These are phyloP conservation scores for Cucurbita ficifolia DNA, from an alignment of 306 rosid species.

Conservation along the genomic window DNA sequence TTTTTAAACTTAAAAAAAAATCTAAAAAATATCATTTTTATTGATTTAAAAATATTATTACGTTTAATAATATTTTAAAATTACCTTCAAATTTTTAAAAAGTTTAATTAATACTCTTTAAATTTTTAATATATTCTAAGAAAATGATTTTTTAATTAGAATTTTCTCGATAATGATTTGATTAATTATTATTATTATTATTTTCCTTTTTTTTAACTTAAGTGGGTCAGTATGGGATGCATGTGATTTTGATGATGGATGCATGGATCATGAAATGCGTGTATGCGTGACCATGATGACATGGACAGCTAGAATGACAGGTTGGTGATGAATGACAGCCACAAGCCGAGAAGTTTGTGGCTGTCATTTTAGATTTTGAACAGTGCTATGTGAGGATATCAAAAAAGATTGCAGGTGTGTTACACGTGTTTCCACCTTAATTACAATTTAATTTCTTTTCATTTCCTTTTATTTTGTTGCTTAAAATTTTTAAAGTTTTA, in stretches of 20 bases:
- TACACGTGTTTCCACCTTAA: not conserved
- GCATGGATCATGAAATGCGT: not conserved
- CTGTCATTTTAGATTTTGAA: not conserved
- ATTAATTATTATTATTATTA: too few relatives aligned
- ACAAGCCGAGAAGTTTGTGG: not conserved
- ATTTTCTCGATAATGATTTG: too few relatives aligned
- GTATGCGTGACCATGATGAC: not conserved
- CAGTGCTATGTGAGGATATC: not conserved
- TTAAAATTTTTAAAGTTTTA: too few relatives aligned
- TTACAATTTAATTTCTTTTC: not conserved
- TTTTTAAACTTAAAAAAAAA: too few relatives aligned
- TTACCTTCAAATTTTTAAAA: too few relatives aligned
- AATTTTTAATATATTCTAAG: too few relatives aligned
- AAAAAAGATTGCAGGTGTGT: not conserved
- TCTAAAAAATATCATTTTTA: too few relatives aligned
- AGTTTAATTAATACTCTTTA: too few relatives aligned
- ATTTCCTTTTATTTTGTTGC: not conserved
- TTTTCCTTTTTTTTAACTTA: too few relatives aligned
- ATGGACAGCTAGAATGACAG: not conserved
- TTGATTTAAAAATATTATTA: too few relatives aligned
- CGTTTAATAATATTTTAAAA: too few relatives aligned
- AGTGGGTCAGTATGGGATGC: not conserved
- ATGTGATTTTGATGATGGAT: not conserved
- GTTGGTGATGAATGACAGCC: not conserved
- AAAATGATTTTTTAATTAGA: too few relatives aligned